These are phyloP conservation scores for Penstemon barbatus DNA, from an alignment of 257 asterid genomes.

Conservation along the genomic window DNA sequence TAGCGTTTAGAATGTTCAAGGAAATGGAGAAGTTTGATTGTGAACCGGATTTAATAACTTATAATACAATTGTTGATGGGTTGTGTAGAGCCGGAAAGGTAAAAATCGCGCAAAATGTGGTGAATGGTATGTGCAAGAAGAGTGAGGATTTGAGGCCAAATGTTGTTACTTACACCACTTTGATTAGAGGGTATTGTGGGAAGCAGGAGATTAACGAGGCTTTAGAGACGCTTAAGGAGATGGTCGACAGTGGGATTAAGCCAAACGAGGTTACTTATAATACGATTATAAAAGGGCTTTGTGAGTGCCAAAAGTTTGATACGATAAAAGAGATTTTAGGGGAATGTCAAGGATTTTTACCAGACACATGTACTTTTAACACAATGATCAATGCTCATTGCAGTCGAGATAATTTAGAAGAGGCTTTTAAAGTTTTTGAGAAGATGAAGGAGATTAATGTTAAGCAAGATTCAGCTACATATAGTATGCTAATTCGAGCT, in stretches of 20 bases:
- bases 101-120: constrained; percentile 58
- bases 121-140: constrained; percentile 62
- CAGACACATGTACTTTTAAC: constrained; percentile 75
- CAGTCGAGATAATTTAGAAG: constrained; percentile 45
- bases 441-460: constrained; percentile 67
- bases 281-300: constrained; percentile 73
- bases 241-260: constrained; percentile 51
- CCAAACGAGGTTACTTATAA: constrained; percentile 65
- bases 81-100: constrained; percentile 79
- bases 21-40: constrained; percentile 68
- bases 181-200: constrained; percentile 84
- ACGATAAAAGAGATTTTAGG: constrained; percentile 54
- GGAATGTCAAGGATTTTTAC: constrained; percentile 48
- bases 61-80: constrained; percentile 77
- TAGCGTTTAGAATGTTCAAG: constrained; percentile 69
- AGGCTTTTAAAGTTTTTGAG: constrained; percentile 53
- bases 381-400: constrained; percentile 70
- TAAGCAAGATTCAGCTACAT: constrained; percentile 62
- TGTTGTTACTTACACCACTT: constrained; percentile 75
- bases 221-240: constrained; percentile 51
- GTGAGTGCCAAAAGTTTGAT: constrained; percentile 54
- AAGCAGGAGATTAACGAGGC: constrained; percentile 58
- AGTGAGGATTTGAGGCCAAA: constrained; percentile 62
- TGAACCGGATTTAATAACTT: constrained; percentile 64
- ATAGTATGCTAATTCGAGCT: constrained; percentile 59